Evolutionary conservation across 108 stramenopile genomes (phyloP), one percentile per base, ranked within the genome.

Genomic region (Skeletonema tropicum): DNA sequence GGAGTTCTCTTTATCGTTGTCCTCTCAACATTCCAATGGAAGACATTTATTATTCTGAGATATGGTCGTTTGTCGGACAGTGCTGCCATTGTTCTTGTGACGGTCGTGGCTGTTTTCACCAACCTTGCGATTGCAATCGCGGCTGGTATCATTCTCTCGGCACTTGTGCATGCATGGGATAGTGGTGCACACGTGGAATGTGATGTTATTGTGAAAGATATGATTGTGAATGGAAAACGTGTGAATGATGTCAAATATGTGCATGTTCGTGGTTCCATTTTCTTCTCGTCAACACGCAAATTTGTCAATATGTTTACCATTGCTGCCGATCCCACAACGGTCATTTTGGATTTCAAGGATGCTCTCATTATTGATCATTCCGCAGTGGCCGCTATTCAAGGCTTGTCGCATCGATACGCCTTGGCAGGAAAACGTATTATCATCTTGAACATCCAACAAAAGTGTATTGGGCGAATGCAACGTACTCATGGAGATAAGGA

Each of bases 1-100:
- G 87, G 87, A 25, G 87, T 87, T 42, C 48, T 87, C 14, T 87
- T 87, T 69, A 83, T 85, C 45, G 84, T 87, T 12, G 84, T 85
- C 6, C 65, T 85, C 30, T 85, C 81, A 21, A 87, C 87, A 55
- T 85, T 87, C 61, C 77, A 85, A 62, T 87, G 81, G 80, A 79
- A 87, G 61, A 87, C 84, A 30, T 87, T 87, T 76, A 66, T 71
- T 3, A 81, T 87, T 55, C 45, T 85, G 45, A 46, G 80, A 52
- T 84, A 84, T 38, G 83, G 80, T 48, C 76, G 80, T 13, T 60
- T 84, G 38, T 67, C 79, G 17, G 85, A 86, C 46, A 76, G 74
- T 17, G 68, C 60, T 45, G 76, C 70, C 62, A 88, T 88, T 59
- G 32, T 88, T 21, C 26, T 86, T 49, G 85, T 86, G 1, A 86